Evolutionary conservation across 2,329 filamentous ascomycete species (phyloP).

Genomic region (Nannizzia gypsea): DNA sequence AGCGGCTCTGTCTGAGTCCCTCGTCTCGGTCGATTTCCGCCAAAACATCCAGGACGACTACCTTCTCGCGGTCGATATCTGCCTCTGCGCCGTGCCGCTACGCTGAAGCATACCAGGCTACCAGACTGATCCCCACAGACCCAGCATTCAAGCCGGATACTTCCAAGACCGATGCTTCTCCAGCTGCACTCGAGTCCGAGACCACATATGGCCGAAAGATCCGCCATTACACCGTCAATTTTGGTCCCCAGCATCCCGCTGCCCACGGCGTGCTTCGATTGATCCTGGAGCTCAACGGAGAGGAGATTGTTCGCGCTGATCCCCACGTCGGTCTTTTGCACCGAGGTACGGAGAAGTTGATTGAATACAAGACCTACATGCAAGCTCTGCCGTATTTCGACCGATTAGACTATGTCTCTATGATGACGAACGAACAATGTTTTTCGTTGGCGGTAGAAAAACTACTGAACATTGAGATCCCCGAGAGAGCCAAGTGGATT

Average conservation of each 20-base stretch:
- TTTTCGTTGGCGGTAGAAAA: slow-evolving; percentile 95
- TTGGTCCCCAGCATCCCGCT: slow-evolving; percentile 94
- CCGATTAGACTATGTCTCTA: slow-evolving; percentile 95
- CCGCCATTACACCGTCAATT: slow-evolving; percentile 98
- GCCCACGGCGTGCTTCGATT: slow-evolving; percentile 95
- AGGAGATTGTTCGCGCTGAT: slow-evolving; percentile 93
- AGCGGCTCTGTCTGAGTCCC: slow-evolving; percentile 44
- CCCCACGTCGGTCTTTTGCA: slow-evolving; percentile 94
- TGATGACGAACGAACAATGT: slow-evolving; percentile 99
- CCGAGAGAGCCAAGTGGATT: slow-evolving; percentile 92
- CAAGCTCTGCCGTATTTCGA: slow-evolving; percentile 98
- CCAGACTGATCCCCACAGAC: slow-evolving; percentile 47
- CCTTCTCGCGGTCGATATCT: slow-evolving; percentile 44
- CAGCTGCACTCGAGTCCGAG: slow-evolving; percentile 36
- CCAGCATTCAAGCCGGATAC: slow-evolving; percentile 33
- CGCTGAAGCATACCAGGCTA: slow-evolving; percentile 42
- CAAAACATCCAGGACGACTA: slow-evolving; percentile 27
- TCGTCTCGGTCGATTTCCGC: slow-evolving; percentile 35
- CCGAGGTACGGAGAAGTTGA: slow-evolving; percentile 96
- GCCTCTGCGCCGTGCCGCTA: slow-evolving; percentile 44
- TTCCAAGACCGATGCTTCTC: slow-evolving; percentile 1
- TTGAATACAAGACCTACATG: slow-evolving; percentile 99
- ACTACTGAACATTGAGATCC: slow-evolving; percentile 91
- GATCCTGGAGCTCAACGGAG: slow-evolving; percentile 94
- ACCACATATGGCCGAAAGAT: slow-evolving; percentile 59